Percentiles rank a stretch among this genome's conserved stretches.
These are phyloP conservation scores for Candida stauntonica DNA, from an alignment of 805 yeast species.

Conservation along the genomic window DNA sequence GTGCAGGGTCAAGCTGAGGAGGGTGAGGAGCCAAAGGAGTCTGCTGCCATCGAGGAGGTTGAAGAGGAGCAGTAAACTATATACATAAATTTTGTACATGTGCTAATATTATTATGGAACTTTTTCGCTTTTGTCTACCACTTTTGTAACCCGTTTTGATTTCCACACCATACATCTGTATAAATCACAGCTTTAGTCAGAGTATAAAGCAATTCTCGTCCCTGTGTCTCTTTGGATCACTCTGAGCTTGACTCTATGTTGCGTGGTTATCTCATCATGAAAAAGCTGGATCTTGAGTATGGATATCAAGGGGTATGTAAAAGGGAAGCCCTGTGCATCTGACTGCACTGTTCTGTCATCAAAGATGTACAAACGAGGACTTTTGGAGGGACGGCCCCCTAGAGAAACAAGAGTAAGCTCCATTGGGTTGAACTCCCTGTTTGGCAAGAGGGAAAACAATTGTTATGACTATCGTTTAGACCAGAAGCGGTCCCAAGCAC, in stretches of 20 bases:
- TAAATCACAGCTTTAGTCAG: conserved; percentile 15
- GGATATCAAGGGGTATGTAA: background rate
- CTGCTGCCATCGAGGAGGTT: no score
- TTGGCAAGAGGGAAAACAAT: conserved; percentile 34
- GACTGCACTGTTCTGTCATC: no score
- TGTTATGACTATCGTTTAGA: conserved; percentile 76
- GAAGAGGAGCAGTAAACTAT: no score
- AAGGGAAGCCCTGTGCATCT: conserved; percentile 52
- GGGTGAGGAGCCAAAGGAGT: conserved; percentile 6
- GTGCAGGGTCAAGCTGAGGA: conserved; percentile 20
- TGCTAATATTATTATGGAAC: no score
- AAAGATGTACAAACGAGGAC: conserved; percentile 4
- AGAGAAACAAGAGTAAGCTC: conserved; percentile 72
- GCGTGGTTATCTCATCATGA: conserved; percentile 73
- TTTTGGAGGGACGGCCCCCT: conserved; percentile 44
- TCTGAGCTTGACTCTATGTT: conserved; percentile 93
- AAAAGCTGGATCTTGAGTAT: conserved; percentile 7
- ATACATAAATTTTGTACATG: no score
- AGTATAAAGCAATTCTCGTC: conserved; percentile 64
- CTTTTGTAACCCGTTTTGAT: no score
- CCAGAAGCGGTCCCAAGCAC: conserved; percentile 46
- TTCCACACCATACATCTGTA: conserved; percentile 23
- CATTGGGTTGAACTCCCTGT: conserved; percentile 56
- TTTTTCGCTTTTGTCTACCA: no score
- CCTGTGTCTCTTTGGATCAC: conserved; percentile 35